phyloP scores from a whole-genome alignment of 495 filamentous ascomycete species.

The Annulohypoxylon nitens region DNA sequence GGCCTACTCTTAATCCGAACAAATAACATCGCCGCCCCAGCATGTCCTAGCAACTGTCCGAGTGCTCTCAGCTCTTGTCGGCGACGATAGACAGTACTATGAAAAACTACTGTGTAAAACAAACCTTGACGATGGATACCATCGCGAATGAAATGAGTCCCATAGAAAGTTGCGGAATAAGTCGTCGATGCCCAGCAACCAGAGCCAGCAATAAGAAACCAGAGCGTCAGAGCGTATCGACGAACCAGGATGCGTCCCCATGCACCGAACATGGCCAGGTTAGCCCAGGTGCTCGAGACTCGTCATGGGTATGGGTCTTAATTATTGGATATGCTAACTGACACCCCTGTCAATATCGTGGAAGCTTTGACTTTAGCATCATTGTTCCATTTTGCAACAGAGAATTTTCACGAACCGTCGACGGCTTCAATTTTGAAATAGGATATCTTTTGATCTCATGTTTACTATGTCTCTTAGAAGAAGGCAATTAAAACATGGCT shows the following conservation, averaged over 20 bases:
- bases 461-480: neutral
- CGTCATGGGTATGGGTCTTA: slow-evolving; percentile 37
- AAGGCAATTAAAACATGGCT: neutral
- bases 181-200: slow-evolving; percentile 43
- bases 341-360: slow-evolving; percentile 39
- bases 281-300: slow-evolving; percentile 39
- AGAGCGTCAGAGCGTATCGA: slow-evolving; percentile 37
- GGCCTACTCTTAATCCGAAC: slow-evolving; percentile 14
- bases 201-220: slow-evolving; percentile 26
- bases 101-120: neutral
- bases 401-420: slow-evolving; percentile 8
- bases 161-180: slow-evolving; percentile 27
- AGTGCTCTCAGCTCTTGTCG: slow-evolving; percentile 9
- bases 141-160: slow-evolving; percentile 24
- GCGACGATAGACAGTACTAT: neutral
- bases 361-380: slow-evolving; percentile 31
- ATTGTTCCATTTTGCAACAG: neutral
- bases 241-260: slow-evolving; percentile 30
- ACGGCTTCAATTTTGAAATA: neutral
- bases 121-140: slow-evolving; percentile 6
- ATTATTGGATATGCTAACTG: slow-evolving; percentile 33
- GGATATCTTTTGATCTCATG: neutral
- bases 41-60: neutral
- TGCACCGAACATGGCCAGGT: slow-evolving; percentile 43
- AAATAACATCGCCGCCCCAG: slow-evolving; percentile 8